These are phyloP conservation scores for Fagus crenata DNA, from an alignment of 306 rosid genomes.

Conservation along the genomic window DNA sequence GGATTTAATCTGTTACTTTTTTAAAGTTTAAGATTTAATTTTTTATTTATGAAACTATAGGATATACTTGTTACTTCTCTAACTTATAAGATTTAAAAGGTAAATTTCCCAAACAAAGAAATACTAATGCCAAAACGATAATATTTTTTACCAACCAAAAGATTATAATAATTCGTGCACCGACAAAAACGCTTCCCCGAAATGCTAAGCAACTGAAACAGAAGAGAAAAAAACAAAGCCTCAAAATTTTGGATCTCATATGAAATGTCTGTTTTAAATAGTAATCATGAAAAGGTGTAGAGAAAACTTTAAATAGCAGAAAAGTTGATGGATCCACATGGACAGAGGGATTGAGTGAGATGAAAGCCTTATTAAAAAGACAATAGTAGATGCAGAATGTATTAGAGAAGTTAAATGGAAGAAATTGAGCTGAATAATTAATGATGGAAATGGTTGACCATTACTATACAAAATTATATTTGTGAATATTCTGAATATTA, in stretches of 20 bases:
- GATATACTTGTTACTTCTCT: too few relatives aligned
- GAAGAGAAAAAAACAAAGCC: background rate
- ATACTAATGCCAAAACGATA: background rate
- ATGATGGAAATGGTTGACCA: too few relatives aligned
- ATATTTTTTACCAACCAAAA: background rate
- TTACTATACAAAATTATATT: too few relatives aligned
- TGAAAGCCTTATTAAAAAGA: background rate
- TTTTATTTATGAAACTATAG: too few relatives aligned
- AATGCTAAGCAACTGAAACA: background rate
- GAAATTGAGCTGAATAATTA: background rate
- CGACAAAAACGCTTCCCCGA: conserved; percentile 2
- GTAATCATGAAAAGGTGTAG: background rate
- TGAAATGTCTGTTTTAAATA: background rate
- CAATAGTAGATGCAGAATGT: too few relatives aligned
- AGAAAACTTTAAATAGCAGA: conserved; percentile 22
- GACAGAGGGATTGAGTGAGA: conserved; percentile 27
- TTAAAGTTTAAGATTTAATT: too few relatives aligned
- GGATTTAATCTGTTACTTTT: too few relatives aligned
- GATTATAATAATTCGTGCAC: background rate
- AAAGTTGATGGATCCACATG: conserved; percentile 20
- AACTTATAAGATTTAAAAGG: too few relatives aligned
- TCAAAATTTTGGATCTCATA: background rate
- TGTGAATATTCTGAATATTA: too few relatives aligned
- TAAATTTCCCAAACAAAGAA: background rate
- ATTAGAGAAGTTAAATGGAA: background rate